Conservation (phyloP, 768 basidiomycete species). For the Phallus indusiatus region DNA sequence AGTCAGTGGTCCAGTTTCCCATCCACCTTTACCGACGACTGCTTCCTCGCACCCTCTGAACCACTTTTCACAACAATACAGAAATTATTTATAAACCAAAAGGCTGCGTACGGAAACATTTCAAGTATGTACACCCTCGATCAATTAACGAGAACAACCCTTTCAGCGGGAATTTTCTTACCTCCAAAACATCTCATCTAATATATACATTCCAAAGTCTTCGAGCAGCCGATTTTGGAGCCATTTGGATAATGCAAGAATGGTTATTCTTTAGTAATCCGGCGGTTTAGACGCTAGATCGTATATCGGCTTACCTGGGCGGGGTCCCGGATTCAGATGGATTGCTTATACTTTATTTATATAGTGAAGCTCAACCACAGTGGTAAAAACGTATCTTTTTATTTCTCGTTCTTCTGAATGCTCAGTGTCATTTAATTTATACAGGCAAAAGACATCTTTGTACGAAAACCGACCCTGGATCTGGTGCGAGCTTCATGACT, state of each 20-base stretch:
- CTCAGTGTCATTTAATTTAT: too few relatives aligned
- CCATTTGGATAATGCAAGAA: constrained; percentile 34
- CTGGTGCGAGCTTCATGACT: constrained; percentile 33
- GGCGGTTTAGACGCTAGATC: constrained; percentile 31
- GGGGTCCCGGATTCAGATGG: constrained; percentile 27
- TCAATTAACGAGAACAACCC: constrained; percentile 35
- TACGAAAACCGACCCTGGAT: constrained; percentile 34
- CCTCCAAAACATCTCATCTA: constrained; percentile 24
- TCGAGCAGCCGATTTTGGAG: constrained; percentile 29
- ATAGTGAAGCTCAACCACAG: constrained; percentile 30
- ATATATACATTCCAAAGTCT: constrained; percentile 28
- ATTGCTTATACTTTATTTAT: constrained; percentile 34
- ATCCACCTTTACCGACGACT: constrained; percentile 23
- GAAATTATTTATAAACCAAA: constrained; percentile 31
- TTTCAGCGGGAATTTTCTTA: constrained; percentile 25
- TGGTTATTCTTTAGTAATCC: constrained; percentile 31
- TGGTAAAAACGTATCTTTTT: constrained; percentile 18
- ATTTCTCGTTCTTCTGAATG: neutral
- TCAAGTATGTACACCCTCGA: constrained; percentile 36
- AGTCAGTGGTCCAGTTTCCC: constrained; percentile 29
- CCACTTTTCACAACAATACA: constrained; percentile 28
- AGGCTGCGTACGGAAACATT: constrained; percentile 27
- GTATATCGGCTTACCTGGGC: constrained; percentile 29
- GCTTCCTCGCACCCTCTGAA: constrained; percentile 33
- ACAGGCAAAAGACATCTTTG: constrained; percentile 24